Evolutionary conservation across 192 early-diverging fungal genomes (phyloP).

Genomic region (Chytriomyces confervae): DNA sequence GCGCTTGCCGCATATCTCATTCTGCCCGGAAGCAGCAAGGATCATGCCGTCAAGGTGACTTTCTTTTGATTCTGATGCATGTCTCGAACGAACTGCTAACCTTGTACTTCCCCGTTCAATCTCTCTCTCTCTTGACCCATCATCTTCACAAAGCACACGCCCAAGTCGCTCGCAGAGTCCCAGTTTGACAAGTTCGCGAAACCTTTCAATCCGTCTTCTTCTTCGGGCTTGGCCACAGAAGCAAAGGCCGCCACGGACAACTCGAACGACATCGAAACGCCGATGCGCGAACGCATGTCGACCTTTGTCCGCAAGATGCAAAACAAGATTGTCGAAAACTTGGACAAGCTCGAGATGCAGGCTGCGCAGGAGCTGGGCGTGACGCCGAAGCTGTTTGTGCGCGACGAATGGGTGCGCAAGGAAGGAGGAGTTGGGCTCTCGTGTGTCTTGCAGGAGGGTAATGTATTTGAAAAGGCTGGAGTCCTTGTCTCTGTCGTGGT

Average conservation of each 20-base stretch:
- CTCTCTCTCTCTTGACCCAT: background rate
- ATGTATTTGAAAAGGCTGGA: constrained; percentile 97
- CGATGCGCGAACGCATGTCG: constrained; percentile 87
- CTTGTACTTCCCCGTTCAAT: background rate
- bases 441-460: constrained; percentile 89
- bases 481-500: constrained; percentile 87
- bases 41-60: background rate
- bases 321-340: constrained; percentile 69
- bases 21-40: background rate
- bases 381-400: constrained; percentile 58
- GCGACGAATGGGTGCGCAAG: constrained; percentile 83
- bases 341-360: constrained; percentile 65
- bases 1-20: no score
- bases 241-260: background rate
- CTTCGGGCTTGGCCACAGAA: background rate
- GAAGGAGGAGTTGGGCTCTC: constrained; percentile 95
- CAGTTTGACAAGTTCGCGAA: constrained; percentile 32
- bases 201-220: background rate
- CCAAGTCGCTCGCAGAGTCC: constrained; percentile 6
- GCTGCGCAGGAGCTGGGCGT: constrained; percentile 26
- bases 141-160: background rate
- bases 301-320: constrained; percentile 78
- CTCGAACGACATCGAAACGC: constrained; percentile 15
- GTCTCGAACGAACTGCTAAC: background rate
- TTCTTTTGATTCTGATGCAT: background rate